Evolutionary conservation across 495 filamentous ascomycete genomes (phyloP).

Genomic region (Pyrenula massariospora): DNA sequence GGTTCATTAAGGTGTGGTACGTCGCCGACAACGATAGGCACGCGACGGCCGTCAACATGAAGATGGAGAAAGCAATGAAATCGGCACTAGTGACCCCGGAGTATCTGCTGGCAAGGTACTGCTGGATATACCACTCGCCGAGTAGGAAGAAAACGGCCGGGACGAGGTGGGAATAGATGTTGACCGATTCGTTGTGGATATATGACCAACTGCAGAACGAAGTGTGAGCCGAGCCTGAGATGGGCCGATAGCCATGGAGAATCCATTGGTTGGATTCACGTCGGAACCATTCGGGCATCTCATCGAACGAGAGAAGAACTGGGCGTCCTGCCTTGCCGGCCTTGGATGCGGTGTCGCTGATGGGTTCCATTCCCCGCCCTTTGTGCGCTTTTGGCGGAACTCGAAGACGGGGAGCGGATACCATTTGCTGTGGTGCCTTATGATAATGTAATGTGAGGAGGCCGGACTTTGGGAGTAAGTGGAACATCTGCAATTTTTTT

Average conservation of each 20-base stretch:
- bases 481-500: too few relatives aligned
- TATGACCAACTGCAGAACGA: conserved; percentile 18
- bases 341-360: conserved; percentile 3
- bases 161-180: conserved; percentile 23
- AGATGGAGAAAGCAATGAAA: conserved; percentile 16
- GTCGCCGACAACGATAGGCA: conserved; percentile 15
- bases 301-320: conserved; percentile 1
- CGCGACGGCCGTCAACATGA: conserved; percentile 13
- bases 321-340: conserved; percentile 7
- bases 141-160: conserved; percentile 14
- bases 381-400: conserved; percentile 12
- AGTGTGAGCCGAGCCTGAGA: conserved; percentile 16
- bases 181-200: conserved; percentile 22
- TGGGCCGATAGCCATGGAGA: conserved; percentile 18
- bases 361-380: conserved; percentile 11
- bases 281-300: conserved; percentile 21
- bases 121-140: conserved; percentile 8
- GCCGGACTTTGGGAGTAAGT: too few relatives aligned
- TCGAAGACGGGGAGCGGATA: conserved; percentile 13
- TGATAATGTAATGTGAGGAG: too few relatives aligned
- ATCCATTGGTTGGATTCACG: conserved; percentile 16
- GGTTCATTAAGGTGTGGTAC: conserved; percentile 19
- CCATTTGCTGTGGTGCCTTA: too few relatives aligned
- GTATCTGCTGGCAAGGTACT: conserved; percentile 13
- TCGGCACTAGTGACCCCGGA: conserved; percentile 9